phyloP scores from a whole-genome alignment of 164 flowering plant species.

The Dillenia suffruticosa region DNA sequence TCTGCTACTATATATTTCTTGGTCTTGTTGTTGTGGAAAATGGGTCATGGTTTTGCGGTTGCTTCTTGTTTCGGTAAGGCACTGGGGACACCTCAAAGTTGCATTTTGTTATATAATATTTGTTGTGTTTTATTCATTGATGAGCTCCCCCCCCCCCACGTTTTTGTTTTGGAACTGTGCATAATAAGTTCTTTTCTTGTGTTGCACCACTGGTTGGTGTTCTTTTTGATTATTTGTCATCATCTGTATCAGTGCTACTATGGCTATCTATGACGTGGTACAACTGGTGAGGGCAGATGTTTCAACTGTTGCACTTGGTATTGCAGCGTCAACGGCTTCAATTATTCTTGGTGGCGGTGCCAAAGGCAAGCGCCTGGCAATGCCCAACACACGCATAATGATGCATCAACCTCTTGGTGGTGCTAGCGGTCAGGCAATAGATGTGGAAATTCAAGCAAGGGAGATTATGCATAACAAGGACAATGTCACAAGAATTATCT shows the following conservation, averaged over 20 bases:
- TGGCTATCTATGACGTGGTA: constrained; percentile 89
- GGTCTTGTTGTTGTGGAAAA: too few species aligned
- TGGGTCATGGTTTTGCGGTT: too few species aligned
- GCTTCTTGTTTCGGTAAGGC: too few species aligned
- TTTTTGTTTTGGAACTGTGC: too few species aligned
- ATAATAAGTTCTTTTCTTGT: neutral
- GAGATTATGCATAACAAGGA: constrained; percentile 80
- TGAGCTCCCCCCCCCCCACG: neutral
- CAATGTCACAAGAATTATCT: constrained; percentile 53
- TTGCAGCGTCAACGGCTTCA: constrained; percentile 89
- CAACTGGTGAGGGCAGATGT: constrained; percentile 93
- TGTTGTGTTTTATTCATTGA: neutral
- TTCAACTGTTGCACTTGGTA: constrained; percentile 89
- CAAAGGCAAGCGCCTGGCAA: constrained; percentile 91
- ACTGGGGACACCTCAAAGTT: too few species aligned
- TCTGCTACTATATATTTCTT: too few species aligned
- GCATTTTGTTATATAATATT: neutral
- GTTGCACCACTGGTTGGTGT: neutral
- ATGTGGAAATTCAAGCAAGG: constrained; percentile 81
- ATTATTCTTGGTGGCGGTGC: constrained; percentile 92
- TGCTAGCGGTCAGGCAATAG: constrained; percentile 77
- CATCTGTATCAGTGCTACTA: constrained; percentile 56
- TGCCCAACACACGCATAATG: constrained; percentile 96
- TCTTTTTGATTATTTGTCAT: constrained; percentile 7
- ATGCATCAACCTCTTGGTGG: constrained; percentile 93